Evolutionary conservation across 352 stramenopile genomes (phyloP), one percentile per base, ranked within the genome.

Genomic region (Phytophthora europaea): DNA sequence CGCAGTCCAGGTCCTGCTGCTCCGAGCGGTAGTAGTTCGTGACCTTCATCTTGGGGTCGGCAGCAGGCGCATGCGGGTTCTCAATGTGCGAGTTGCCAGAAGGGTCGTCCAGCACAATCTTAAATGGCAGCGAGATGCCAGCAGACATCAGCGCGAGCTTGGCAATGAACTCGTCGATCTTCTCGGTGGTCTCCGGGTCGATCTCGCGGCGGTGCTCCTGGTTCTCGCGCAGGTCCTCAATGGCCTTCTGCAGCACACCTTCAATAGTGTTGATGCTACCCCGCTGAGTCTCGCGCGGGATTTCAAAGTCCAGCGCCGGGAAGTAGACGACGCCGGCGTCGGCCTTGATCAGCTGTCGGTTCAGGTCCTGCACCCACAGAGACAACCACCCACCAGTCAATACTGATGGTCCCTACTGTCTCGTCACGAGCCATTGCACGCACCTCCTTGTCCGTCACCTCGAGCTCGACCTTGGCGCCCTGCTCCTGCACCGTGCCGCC

Each of bases 11-110:
- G 63, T 96, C 88, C 79, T 97, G 84, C 60, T 87, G 74, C 65
- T 92, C 84, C 23, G 83, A 89, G 50, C 93, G 80, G 67, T 87
- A 87, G 71, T 98, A 98, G 60, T 90, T 75, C 31, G 76, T 80
- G n/a, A 80, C 62, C 36, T 76, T 82, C 58, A 97, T 61, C 57
- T 93, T 83, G 12, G 91, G 85, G 78, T 98, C 94, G 22, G 53
- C 69, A 31, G 84, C 78, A n/a, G 94, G 94, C 0, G 91, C 92
- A 38, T 77, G 72, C 15, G 90, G 90, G 71, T 98, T 98, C 58
- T 98, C 93, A 72, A 98, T 87, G 78, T 97, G 97, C 36, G 88
- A 97, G 78, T 98, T 98, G 23, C 94, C 94, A 7, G 67, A 82
- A 56, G 93, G 93, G 63, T 98, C 94, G 71, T 98, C 87, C 61